Evolutionary conservation across 225 moss, liverwort and hornwort genomes (phyloP).

Genomic region (Marchantia polymorpha): DNA sequence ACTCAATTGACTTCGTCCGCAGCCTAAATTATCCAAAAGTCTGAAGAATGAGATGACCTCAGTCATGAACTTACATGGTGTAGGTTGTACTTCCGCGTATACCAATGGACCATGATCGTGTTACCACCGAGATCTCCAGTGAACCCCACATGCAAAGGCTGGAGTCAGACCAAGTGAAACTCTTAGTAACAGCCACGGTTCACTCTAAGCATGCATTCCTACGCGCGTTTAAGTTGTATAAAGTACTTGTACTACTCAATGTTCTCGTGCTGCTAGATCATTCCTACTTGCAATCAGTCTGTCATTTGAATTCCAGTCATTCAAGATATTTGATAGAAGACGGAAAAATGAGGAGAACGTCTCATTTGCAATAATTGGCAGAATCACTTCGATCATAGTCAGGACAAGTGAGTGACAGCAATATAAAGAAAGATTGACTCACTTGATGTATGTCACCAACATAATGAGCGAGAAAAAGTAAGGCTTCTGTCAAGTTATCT

Average conservation of each 20-base stretch:
- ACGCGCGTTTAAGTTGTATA: too few relatives aligned
- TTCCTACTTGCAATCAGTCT: too few relatives aligned
- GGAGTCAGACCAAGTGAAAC: not conserved
- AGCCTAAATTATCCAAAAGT: too few relatives aligned
- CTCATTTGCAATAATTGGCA: too few relatives aligned
- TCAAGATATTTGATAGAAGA: too few relatives aligned
- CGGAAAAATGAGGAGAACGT: too few relatives aligned
- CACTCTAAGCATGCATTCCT: too few relatives aligned
- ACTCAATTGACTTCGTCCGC: too few relatives aligned
- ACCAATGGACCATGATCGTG: constrained; percentile 75
- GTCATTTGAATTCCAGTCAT: too few relatives aligned
- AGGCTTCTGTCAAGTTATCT: constrained; percentile 86
- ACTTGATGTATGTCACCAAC: constrained; percentile 93
- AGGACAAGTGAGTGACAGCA: not conserved
- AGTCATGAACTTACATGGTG: constrained; percentile 55
- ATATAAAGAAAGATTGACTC: not conserved
- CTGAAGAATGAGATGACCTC: not conserved
- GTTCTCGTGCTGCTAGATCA: too few relatives aligned
- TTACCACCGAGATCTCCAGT: constrained; percentile 70
- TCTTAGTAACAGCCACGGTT: not conserved
- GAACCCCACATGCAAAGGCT: constrained; percentile 86
- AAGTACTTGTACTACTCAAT: too few relatives aligned
- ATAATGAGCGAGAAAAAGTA: constrained; percentile 78
- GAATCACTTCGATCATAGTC: not conserved
- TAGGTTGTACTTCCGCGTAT: constrained; percentile 53